Percentiles rank a stretch among this genome's conserved stretches.
Conservation (phyloP, 1,284 basidiomycete species). For the Ustilago curta region DNA sequence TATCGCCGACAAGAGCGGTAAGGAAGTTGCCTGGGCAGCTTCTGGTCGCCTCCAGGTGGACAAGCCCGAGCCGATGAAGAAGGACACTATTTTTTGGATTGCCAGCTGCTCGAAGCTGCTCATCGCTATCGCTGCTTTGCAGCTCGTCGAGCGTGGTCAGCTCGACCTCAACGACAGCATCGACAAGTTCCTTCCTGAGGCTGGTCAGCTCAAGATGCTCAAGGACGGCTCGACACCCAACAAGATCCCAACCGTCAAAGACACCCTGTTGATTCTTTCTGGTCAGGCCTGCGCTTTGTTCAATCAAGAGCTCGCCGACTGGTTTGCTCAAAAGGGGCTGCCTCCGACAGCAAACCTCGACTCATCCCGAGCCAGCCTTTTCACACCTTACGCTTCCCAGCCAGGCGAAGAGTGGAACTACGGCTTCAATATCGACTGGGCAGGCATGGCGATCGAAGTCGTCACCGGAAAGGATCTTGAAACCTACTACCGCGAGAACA, state of each 20-base stretch:
- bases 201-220: conserved; percentile 45
- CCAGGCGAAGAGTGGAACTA: conserved; percentile 57
- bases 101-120: conserved; percentile 66
- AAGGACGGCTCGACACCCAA: conserved; percentile 38
- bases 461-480: conserved; percentile 53
- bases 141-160: conserved; percentile 62
- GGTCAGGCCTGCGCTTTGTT: conserved; percentile 48
- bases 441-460: conserved; percentile 46
- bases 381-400: conserved; percentile 42
- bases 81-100: conserved; percentile 58
- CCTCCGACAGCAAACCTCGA: conserved; percentile 24
- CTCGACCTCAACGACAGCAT: conserved; percentile 57
- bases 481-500: conserved; percentile 54
- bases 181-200: conserved; percentile 58
- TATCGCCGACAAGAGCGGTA: conserved; percentile 47
- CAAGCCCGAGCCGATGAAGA: conserved; percentile 36
- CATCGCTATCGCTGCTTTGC: conserved; percentile 64
- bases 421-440: conserved; percentile 54
- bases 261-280: conserved; percentile 40
- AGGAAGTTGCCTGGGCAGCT: conserved; percentile 44
- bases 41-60: conserved; percentile 39
- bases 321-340: conserved; percentile 26
- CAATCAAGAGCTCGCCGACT: conserved; percentile 34
- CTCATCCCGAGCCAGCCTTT: conserved; percentile 19
- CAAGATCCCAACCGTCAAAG: conserved; percentile 42